Conservation (phyloP, 108 stramenopile genomes). For the Schizochytrium sp. region DNA sequence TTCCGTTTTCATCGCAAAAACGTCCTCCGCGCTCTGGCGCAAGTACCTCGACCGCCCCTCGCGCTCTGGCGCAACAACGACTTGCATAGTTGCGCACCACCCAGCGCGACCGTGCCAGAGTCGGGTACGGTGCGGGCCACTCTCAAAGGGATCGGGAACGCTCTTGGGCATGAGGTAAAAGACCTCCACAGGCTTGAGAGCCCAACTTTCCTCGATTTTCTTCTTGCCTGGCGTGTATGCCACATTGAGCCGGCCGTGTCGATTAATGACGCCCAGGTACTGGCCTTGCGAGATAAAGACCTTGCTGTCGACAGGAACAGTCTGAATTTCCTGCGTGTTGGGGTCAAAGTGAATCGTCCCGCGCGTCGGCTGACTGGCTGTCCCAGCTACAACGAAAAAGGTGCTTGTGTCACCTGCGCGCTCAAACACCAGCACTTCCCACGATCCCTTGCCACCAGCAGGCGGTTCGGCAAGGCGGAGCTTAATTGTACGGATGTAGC, state of each 20-base stretch:
- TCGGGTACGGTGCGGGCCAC: not conserved
- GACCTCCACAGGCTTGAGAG: not conserved
- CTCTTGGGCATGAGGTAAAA: slow-evolving; percentile 16
- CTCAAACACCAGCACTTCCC: slow-evolving; percentile 13
- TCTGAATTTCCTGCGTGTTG: not conserved
- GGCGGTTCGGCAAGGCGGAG: slow-evolving; percentile 9
- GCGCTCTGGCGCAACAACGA: not conserved
- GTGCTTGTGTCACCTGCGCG: slow-evolving; percentile 4
- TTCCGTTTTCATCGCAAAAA: not conserved
- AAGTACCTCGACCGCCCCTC: not conserved
- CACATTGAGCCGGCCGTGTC: not conserved
- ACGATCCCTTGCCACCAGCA: not conserved
- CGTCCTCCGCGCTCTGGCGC: slow-evolving; percentile 4
- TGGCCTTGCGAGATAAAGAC: slow-evolving; percentile 5
- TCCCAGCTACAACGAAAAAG: not conserved
- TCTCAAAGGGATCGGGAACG: not conserved
- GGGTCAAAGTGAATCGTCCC: not conserved
- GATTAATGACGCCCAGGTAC: slow-evolving; percentile 3
- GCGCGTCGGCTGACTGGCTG: not conserved
- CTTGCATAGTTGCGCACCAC: not conserved
- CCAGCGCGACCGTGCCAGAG: slow-evolving; percentile 9
- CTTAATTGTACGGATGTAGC: not conserved
- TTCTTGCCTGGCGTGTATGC: slow-evolving; percentile 16
- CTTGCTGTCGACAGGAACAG: not conserved
- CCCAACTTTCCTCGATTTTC: slow-evolving; percentile 11